A percentile compares a stretch with the other conserved stretches of the same genome.
These are phyloP conservation scores for Metroxylon sagu DNA, from an alignment of 176 grass and related monocot species.

Conservation along the genomic window DNA sequence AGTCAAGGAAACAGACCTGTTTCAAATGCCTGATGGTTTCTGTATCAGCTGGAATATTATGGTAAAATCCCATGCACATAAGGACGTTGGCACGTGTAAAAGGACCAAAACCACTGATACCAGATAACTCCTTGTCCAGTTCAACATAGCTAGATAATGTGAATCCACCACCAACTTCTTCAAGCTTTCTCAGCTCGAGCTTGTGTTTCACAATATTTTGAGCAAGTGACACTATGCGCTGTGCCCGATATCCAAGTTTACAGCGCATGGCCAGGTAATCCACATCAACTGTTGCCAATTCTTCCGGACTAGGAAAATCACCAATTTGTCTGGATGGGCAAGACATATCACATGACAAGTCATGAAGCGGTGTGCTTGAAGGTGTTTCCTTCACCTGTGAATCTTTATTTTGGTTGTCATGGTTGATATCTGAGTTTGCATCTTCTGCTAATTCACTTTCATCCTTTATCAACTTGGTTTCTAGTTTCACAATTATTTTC, in stretches of 20 bases:
- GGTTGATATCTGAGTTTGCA: not conserved
- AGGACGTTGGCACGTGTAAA: slow-evolving; percentile 74
- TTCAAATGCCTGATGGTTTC: slow-evolving; percentile 80
- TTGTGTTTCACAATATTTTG: slow-evolving; percentile 39
- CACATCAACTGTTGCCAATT: slow-evolving; percentile 47
- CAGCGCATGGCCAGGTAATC: slow-evolving; percentile 35
- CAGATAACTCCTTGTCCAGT: slow-evolving; percentile 38
- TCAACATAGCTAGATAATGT: slow-evolving; percentile 22
- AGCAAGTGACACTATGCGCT: slow-evolving; percentile 52
- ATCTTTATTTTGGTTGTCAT: not conserved
- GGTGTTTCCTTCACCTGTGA: slow-evolving; percentile 9
- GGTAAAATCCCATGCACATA: slow-evolving; percentile 78
- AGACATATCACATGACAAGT: too few relatives aligned
- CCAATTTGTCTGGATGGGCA: slow-evolving; percentile 7
- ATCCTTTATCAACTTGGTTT: slow-evolving; percentile 34
- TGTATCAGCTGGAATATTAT: slow-evolving; percentile 56
- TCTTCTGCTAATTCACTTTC: slow-evolving; percentile 4
- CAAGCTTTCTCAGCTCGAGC: slow-evolving; percentile 34
- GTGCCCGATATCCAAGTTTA: slow-evolving; percentile 62
- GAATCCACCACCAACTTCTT: slow-evolving; percentile 33
- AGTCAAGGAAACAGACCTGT: slow-evolving; percentile 22
- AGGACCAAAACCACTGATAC: slow-evolving; percentile 58
- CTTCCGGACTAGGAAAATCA: slow-evolving; percentile 59
- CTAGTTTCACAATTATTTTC: slow-evolving; percentile 26
- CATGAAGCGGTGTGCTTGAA: not conserved